Percentiles rank a stretch among this genome's conserved stretches.
phyloP scores from a whole-genome alignment of 192 early-diverging fungal species.

The Coemansia sp. region DNA sequence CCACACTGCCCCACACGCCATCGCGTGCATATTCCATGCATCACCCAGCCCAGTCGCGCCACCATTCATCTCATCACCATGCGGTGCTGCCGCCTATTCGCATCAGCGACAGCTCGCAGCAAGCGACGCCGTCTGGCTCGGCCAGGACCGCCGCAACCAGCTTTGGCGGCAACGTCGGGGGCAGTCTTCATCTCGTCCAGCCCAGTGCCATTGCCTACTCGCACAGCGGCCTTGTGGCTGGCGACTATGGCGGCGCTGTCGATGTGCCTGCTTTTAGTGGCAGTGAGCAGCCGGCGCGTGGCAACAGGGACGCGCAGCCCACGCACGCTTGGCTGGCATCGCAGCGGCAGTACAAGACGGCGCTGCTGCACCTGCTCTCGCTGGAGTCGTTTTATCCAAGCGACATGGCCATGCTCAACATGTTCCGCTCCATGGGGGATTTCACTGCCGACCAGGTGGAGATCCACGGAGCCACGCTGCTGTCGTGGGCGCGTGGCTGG shows the following conservation, averaged over 20 bases:
- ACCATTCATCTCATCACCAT: background rate
- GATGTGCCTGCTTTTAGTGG: background rate
- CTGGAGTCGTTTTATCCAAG: slow-evolving; percentile 58
- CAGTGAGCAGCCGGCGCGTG: background rate
- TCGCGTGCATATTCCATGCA: background rate
- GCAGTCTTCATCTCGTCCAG: slow-evolving; percentile 22
- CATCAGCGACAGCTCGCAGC: background rate
- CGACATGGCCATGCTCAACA: slow-evolving; percentile 51
- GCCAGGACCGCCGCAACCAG: background rate
- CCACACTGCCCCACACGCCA: background rate
- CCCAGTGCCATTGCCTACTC: slow-evolving; percentile 5
- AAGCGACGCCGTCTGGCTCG: background rate
- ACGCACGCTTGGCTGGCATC: slow-evolving; percentile 31
- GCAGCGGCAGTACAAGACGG: slow-evolving; percentile 50
- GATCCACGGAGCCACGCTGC: slow-evolving; percentile 23
- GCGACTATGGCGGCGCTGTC: background rate
- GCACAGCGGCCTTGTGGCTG: background rate
- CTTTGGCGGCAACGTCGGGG: background rate
- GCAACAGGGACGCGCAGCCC: slow-evolving; percentile 34
- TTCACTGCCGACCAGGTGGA: slow-evolving; percentile 51
- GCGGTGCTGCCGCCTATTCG: slow-evolving; percentile 38
- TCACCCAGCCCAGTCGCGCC: no score
- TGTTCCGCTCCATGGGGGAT: slow-evolving; percentile 40
- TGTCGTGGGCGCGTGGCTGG: slow-evolving; percentile 59
- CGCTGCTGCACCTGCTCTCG: slow-evolving; percentile 45